Evolutionary conservation across 192 early-diverging fungal species (phyloP).

Genomic region (Coemansia sp.): DNA sequence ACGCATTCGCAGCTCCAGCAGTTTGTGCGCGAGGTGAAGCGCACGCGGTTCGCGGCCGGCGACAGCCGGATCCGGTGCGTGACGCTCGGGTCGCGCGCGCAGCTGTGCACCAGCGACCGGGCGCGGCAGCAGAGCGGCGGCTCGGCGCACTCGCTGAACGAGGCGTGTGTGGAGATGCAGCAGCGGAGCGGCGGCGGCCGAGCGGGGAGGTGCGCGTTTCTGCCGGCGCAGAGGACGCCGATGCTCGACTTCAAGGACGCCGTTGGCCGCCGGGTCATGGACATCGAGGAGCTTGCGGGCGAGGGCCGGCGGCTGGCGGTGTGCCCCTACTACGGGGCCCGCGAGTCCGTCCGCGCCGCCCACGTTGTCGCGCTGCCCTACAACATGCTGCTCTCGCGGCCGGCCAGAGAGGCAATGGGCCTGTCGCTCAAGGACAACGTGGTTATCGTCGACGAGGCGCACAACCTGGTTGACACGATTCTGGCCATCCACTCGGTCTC

Average conservation of each 20-base stretch:
- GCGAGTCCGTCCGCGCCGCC: slow-evolving; percentile 50
- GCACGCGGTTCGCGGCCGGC: slow-evolving; percentile 66
- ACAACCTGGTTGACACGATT: slow-evolving; percentile 77
- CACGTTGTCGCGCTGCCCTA: slow-evolving; percentile 90
- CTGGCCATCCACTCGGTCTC: slow-evolving; percentile 67
- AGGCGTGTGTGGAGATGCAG: slow-evolving; percentile 84
- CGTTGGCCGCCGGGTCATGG: slow-evolving; percentile 54
- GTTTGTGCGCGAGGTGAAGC: slow-evolving; percentile 82
- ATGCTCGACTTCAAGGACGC: slow-evolving; percentile 64
- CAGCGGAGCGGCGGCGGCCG: slow-evolving; percentile 13
- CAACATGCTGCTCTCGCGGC: slow-evolving; percentile 74
- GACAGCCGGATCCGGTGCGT: slow-evolving; percentile 56
- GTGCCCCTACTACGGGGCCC: slow-evolving; percentile 86
- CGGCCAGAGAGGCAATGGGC: slow-evolving; percentile 73
- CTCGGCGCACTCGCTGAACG: slow-evolving; percentile 62
- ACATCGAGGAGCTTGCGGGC: slow-evolving; percentile 85
- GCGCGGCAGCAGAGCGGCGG: slow-evolving; percentile 57
- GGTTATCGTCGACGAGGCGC: slow-evolving; percentile 85
- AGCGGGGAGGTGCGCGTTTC: slow-evolving; percentile 52
- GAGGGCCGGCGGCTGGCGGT: slow-evolving; percentile 60
- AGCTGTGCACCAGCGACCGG: slow-evolving; percentile 78
- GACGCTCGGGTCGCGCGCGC: slow-evolving; percentile 79
- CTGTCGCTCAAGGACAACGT: slow-evolving; percentile 71
- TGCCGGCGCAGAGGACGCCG: slow-evolving; percentile 54
- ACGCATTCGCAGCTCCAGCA: slow-evolving; percentile 94